These are phyloP conservation scores for Collybia sp. DNA, from an alignment of 768 basidiomycete genomes.

Conservation along the genomic window DNA sequence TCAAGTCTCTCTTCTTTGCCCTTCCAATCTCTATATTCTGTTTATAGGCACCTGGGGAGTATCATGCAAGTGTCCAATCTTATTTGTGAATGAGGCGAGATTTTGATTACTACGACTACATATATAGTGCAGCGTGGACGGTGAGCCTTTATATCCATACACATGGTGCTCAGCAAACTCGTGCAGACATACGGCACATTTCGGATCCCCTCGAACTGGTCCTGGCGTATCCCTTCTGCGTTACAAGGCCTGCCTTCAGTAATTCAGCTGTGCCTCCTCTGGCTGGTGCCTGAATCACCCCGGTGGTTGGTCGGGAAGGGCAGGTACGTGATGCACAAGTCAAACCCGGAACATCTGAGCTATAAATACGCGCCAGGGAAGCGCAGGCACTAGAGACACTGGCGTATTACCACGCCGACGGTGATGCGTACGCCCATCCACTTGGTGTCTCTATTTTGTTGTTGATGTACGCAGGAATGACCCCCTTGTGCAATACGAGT, in stretches of 20 bases:
- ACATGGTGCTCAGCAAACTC: not conserved
- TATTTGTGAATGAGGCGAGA: slow-evolving; percentile 48
- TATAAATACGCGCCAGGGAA: too few species aligned
- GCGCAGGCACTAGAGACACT: slow-evolving; percentile 44
- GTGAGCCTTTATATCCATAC: too few species aligned
- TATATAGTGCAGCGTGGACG: too few species aligned
- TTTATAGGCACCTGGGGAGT: not conserved
- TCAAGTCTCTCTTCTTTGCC: not conserved
- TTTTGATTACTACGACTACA: slow-evolving; percentile 23
- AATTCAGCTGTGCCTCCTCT: slow-evolving; percentile 42
- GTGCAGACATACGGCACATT: slow-evolving; percentile 31
- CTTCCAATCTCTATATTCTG: too few species aligned
- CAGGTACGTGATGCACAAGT: slow-evolving; percentile 7
- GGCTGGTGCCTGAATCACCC: slow-evolving; percentile 56
- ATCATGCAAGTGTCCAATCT: not conserved
- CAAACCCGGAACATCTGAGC: too few species aligned
- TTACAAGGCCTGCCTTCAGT: slow-evolving; percentile 47
- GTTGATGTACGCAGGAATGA: slow-evolving; percentile 29
- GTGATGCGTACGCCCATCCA: slow-evolving; percentile 26
- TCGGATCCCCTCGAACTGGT: slow-evolving; percentile 39
- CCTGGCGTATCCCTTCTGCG: slow-evolving; percentile 78
- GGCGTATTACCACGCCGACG: slow-evolving; percentile 53
- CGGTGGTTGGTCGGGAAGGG: slow-evolving; percentile 58
- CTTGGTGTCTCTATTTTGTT: not conserved
- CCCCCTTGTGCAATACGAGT: slow-evolving; percentile 56